Percentiles rank a stretch among this genome's conserved stretches.
These are phyloP conservation scores for Aureobasidium musti DNA, from an alignment of 2,329 filamentous ascomycete genomes.

Conservation along the genomic window DNA sequence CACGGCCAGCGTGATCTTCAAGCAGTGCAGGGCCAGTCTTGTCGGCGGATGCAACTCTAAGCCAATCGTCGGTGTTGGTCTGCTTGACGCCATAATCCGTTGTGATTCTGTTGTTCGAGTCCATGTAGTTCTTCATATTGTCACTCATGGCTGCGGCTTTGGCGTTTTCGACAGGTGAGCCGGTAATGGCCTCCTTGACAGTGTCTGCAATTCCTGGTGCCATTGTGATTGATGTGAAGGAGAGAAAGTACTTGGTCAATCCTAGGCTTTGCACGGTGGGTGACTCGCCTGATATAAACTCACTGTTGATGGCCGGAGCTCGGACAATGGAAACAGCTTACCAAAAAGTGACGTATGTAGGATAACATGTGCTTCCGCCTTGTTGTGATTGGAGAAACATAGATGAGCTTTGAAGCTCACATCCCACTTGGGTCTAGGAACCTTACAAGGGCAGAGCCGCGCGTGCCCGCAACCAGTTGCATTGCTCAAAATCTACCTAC, in stretches of 20 bases:
- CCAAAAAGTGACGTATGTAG: constrained; percentile 6
- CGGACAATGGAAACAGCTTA: constrained; percentile 4
- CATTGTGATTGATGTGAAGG: constrained; percentile 9
- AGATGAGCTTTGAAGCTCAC: constrained; percentile 2
- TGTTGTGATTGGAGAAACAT: background rate
- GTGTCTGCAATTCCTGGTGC: constrained; percentile 23
- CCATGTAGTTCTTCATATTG: constrained; percentile 60
- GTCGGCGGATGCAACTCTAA: constrained; percentile 64
- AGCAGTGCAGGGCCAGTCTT: constrained; percentile 67
- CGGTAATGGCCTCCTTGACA: constrained; percentile 39
- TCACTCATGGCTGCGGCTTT: constrained; percentile 65
- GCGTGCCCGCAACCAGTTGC: background rate
- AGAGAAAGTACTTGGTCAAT: background rate
- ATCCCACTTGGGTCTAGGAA: background rate
- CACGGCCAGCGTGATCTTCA: constrained; percentile 70
- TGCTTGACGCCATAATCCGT: constrained; percentile 77
- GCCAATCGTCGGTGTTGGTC: constrained; percentile 74
- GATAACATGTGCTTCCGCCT: background rate
- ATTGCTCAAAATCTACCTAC: background rate
- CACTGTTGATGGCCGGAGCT: background rate
- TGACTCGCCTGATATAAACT: background rate
- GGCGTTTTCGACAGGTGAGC: constrained; percentile 38
- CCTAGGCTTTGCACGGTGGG: background rate
- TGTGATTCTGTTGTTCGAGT: constrained; percentile 62
- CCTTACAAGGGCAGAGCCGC: constrained; percentile 6